Evolutionary conservation across 2,329 filamentous ascomycete species (phyloP).

Genomic region (Cladophialophora chaetospira): DNA sequence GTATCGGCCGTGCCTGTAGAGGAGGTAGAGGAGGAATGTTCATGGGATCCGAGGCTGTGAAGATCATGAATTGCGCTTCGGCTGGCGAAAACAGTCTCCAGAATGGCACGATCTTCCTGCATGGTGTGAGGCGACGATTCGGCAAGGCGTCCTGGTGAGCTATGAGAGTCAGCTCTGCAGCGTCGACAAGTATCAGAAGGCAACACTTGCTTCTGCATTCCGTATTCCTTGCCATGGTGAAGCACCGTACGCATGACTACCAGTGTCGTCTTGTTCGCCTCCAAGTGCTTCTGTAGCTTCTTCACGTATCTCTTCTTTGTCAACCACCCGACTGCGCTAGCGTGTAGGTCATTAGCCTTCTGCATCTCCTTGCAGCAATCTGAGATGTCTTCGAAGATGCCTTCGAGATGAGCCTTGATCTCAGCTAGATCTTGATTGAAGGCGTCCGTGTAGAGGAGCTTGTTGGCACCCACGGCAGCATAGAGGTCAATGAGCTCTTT

Average conservation of each 20-base stretch:
- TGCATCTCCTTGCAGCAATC: slow-evolving; percentile 32
- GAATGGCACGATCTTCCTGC: slow-evolving; percentile 31
- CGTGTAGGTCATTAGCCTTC: slow-evolving; percentile 23
- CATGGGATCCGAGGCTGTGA: slow-evolving; percentile 15
- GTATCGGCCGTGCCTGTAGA: slow-evolving; percentile 6
- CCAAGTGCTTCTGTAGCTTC: slow-evolving; percentile 33
- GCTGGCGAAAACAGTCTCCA: slow-evolving; percentile 33
- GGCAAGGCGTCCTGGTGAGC: slow-evolving; percentile 25
- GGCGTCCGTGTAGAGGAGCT: slow-evolving; percentile 29
- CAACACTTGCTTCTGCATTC: slow-evolving; percentile 29
- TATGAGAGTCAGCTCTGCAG: slow-evolving; percentile 12
- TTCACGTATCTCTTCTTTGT: slow-evolving; percentile 30
- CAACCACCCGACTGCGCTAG: slow-evolving; percentile 28
- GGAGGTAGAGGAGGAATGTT: slow-evolving; percentile 16
- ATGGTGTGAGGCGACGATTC: slow-evolving; percentile 30
- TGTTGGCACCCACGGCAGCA: slow-evolving; percentile 24
- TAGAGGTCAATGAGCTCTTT: slow-evolving; percentile 27
- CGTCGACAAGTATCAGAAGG: background rate
- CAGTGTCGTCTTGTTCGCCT: slow-evolving; percentile 32
- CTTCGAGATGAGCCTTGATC: slow-evolving; percentile 26
- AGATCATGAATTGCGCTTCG: slow-evolving; percentile 29
- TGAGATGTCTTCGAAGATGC: slow-evolving; percentile 32
- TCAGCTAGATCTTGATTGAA: slow-evolving; percentile 33
- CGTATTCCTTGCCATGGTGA: slow-evolving; percentile 33
- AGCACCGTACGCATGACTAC: slow-evolving; percentile 35